Evolutionary conservation across 129 eudicot species (phyloP), one percentile per base, ranked within the genome.

Genomic region (Flaveria robusta): DNA sequence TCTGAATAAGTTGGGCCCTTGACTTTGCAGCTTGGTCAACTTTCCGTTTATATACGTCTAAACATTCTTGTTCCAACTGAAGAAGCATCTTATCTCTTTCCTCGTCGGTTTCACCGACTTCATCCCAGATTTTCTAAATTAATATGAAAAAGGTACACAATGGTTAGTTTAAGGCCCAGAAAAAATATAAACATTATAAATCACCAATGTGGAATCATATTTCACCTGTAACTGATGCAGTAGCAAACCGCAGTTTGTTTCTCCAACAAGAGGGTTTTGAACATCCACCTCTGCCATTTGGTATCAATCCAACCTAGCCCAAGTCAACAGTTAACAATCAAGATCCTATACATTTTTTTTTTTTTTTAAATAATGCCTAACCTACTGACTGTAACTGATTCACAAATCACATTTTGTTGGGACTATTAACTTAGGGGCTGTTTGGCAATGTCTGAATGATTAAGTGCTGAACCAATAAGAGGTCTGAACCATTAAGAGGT

Each of bases 111-210:
- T 94, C 99, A 82, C 99, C 99, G 58, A 94, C 95, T 77, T 91
- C 99, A 77, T 91, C 99, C 99, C 99, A 94, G 45, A 91, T 91
- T 91, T 83, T 91, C 99, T 94, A 96, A 79, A 84, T 70, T 4
- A 62, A 54, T 49, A 70, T 62, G 70, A 16, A 4, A 9, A 19
- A 19, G 37, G 68, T 16, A 72, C 37, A 13, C 56, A 12, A 37
- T 70, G 42, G 31, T 49, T 42, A 16, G 15, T 39, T 62, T 63
- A 12, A 24, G 14, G 46, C 8, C 4, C 18, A 39, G 6, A 37
- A 60, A 34, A 60, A 27, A 27, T 62, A 52, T 10, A 23, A 74
- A 60, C 59, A 62, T n/a, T n/a, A 46, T 27, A 10, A 75, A 34
- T 63, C 71, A 46, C 50, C 46, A n/a, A 31, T 15, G 43, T 63